A percentile compares a stretch with the other conserved stretches of the same genome.
phyloP scores from a whole-genome alignment of 441 rosid genomes.

The Erodium trifolium region DNA sequence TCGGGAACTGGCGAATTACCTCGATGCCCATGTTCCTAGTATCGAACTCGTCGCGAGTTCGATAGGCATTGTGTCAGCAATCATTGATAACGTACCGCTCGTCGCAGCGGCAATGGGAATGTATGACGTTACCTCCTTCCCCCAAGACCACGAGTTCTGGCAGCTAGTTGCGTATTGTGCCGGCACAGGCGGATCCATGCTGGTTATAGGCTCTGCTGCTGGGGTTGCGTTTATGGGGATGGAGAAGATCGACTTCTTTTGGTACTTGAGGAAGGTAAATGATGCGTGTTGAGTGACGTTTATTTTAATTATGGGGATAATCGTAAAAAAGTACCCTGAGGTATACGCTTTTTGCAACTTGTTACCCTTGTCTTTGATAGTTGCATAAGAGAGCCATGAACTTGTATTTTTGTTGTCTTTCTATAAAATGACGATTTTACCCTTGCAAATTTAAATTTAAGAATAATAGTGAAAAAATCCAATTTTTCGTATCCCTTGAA shows the following conservation, averaged over 20 bases:
- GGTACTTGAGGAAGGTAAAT: slow-evolving; percentile 77
- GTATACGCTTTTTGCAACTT: too few relatives aligned
- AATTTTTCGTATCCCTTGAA: too few relatives aligned
- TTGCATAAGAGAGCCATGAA: too few relatives aligned
- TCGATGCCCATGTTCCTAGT: slow-evolving; percentile 67
- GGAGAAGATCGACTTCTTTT: slow-evolving; percentile 90
- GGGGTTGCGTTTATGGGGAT: slow-evolving; percentile 94
- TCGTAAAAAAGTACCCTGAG: too few relatives aligned
- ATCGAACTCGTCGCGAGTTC: slow-evolving; percentile 70
- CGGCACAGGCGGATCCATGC: slow-evolving; percentile 90
- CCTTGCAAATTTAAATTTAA: too few relatives aligned
- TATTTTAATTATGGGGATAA: too few relatives aligned
- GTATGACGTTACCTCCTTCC: slow-evolving; percentile 79
- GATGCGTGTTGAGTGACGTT: too few relatives aligned
- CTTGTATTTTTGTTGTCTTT: too few relatives aligned
- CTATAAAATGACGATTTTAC: too few relatives aligned
- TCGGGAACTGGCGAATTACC: slow-evolving; percentile 76
- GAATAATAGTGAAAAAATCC: too few relatives aligned
- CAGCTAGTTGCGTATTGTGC: slow-evolving; percentile 83
- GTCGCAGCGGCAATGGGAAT: slow-evolving; percentile 97
- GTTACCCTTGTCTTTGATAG: too few relatives aligned
- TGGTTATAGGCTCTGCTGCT: slow-evolving; percentile 75
- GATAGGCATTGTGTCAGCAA: slow-evolving; percentile 72
- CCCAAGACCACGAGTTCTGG: slow-evolving; percentile 86
- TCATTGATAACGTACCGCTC: slow-evolving; percentile 82